Base-by-base conservation (phyloP, 768 basidiomycete genomes). In the Gymnopilus dilepis region DNA sequence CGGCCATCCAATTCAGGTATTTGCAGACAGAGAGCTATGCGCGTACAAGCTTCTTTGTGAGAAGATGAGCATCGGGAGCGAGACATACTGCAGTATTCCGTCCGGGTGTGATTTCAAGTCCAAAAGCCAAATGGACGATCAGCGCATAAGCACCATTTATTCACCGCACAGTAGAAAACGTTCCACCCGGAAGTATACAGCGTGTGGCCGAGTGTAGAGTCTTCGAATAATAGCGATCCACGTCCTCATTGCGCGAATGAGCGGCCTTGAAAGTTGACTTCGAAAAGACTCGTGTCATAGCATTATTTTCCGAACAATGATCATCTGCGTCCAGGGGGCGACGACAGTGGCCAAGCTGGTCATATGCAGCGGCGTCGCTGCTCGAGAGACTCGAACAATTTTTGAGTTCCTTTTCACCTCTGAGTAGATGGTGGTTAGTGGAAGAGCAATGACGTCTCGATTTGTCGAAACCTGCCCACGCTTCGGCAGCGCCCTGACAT, bases 401-500 rank as follows among this genome's bases (percentile, higher is more conserved):
- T n/a, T n/a, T n/a, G n/a, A n/a, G n/a, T n/a, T n/a, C n/a, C n/a
- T n/a, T 37, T 9, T 9, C 11, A 37, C 11, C 34, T 11, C 2
- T 2, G 9, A 17, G 11, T 6, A 41, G 17, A 8, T 41, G 40
- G 21, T 45, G 24, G 43, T 45, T 4, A 8, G 9, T 45, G 1
- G 45, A 13, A 48, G 17, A 30, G 47, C 2, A n/a, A 28, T 17
- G 15, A 50, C 15, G 17, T 9, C 34, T 9, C 30, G 8, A 50
- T 30, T 30, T n/a, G 30, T 31, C 47, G n/a, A 48, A 13, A 26
- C 17, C 7, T 30, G 17, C 45, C 45, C 45, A 50, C 47, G 47
- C 30, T 50, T 50, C 47, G 47, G 47, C 47, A 28, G 28, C 24
- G 24, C 24, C 47, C 47, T 48, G 47, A 48, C 47, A 48, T 50